Conservation (phyloP, 805 yeast genomes). For the Candida wancherniae region DNA sequence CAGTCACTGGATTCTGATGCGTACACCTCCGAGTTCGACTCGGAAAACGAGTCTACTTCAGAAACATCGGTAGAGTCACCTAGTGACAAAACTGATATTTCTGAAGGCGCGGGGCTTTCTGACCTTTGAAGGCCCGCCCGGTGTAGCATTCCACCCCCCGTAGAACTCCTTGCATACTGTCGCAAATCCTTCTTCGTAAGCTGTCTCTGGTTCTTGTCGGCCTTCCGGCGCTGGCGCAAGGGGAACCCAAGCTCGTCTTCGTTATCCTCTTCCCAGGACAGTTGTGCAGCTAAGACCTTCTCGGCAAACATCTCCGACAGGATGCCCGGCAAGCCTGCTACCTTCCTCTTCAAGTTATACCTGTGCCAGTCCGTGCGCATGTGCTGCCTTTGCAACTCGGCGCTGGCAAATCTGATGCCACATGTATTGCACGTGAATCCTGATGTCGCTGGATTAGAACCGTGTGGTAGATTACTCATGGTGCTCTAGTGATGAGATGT, state of each 20-base stretch:
- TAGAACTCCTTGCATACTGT: no score
- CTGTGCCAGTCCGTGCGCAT: conserved; percentile 99
- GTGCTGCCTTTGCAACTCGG: conserved; percentile 85
- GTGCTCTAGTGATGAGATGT: neutral
- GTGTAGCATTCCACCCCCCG: no score
- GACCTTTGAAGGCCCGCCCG: conserved; percentile 25
- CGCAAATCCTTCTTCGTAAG: conserved; percentile 38
- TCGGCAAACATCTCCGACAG: conserved; percentile 53
- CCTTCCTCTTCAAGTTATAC: conserved; percentile 89
- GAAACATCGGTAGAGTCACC: conserved; percentile 32
- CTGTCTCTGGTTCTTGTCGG: conserved; percentile 25
- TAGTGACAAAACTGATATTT: conserved; percentile 51
- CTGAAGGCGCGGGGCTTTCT: conserved; percentile 51
- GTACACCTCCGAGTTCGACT: conserved; percentile 49
- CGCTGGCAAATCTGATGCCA: conserved; percentile 68
- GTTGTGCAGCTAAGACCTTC: conserved; percentile 42
- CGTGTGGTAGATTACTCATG: conserved; percentile 21
- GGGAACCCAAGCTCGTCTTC: conserved; percentile 57
- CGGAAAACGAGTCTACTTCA: conserved; percentile 29
- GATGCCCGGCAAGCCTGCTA: conserved; percentile 54
- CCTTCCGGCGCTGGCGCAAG: conserved; percentile 26
- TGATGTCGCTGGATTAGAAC: conserved; percentile 24
- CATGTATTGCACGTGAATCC: conserved; percentile 81
- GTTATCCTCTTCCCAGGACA: conserved; percentile 12
- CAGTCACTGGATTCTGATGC: conserved; percentile 22